Evolutionary conservation across 495 filamentous ascomycete genomes (phyloP), one percentile per base, ranked within the genome.

Genomic region (Extremus antarcticus): DNA sequence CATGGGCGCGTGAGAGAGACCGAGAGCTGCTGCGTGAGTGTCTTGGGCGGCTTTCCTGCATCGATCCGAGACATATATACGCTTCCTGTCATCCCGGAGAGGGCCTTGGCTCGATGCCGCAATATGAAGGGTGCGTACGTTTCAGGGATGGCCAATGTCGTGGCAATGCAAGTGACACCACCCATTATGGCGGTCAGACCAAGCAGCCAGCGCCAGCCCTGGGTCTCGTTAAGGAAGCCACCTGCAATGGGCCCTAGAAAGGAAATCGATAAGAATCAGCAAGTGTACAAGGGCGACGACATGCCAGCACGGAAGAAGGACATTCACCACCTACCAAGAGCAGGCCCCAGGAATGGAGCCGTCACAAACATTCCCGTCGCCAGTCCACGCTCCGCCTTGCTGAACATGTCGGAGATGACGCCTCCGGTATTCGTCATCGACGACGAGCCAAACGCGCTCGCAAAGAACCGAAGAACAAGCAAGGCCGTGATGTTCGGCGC

Each of bases 391-490:
- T 82, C 73, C 20, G 76, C 65, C n/a, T 78, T 74, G 39, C 71
- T 66, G 72, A 75, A 86, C 52, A 86, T 71, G 63, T 87, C 50
- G 25, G 50, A 57, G 47, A 83, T 66, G 17, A 74, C 72, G 51
- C 82, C 84, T 32, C 77, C 78, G 11, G 79, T 74, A 35, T 83
- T 74, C 4, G 80, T 77, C 13, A 86, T 61, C 11, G 83, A 78
- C 0, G 82, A 77, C 51, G 77, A 78, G 25, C 80, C 82, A 58
- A 85, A 82, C 25, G 79, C 60, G 15, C 82, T 82, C 8, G 73
- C 66, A 17, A 87, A 67, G 60, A 86, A 81, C 0, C 83, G 79
- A 56, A 74, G 76, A 46, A 85, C 58, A 48, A 86, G 63, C 57
- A 86, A 74, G 2, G 77, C 77, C 49, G 77, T 56, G 0, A 80